These are phyloP conservation scores for Chalara sp. DNA, from an alignment of 2,329 filamentous ascomycete genomes.

Conservation along the genomic window DNA sequence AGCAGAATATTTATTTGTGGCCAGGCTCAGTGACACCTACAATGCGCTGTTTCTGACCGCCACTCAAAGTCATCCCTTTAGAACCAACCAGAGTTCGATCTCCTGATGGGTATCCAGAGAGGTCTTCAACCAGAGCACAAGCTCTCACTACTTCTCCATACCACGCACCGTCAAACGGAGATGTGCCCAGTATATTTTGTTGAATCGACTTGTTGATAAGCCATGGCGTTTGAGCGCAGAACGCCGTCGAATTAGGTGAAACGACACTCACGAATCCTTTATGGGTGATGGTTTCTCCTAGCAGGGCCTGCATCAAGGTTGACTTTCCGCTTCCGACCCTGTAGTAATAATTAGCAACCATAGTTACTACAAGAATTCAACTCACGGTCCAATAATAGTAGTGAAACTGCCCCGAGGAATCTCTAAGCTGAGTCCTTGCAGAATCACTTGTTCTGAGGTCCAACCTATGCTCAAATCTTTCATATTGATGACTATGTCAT, in stretches of 20 bases:
- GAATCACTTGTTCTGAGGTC: no score
- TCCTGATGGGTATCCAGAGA: constrained; percentile 28
- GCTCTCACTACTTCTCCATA: constrained; percentile 58
- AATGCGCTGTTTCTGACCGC: constrained; percentile 18
- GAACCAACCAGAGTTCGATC: constrained; percentile 23
- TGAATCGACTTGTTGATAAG: constrained; percentile 34
- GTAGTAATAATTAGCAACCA: no score
- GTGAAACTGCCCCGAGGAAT: no score
- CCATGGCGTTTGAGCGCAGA: constrained; percentile 39
- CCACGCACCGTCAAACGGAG: constrained; percentile 45
- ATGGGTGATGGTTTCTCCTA: constrained; percentile 15
- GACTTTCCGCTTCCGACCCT: constrained; percentile 24
- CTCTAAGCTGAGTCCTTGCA: no score
- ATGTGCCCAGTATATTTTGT: constrained; percentile 32
- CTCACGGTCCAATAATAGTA: constrained; percentile 21
- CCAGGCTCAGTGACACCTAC: constrained; percentile 12
- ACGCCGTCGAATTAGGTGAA: constrained; percentile 23
- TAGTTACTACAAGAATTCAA: no score
- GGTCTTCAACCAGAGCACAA: constrained; percentile 54
- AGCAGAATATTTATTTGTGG: constrained; percentile 25
- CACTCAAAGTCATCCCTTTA: constrained; percentile 24
- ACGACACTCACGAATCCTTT: constrained; percentile 16
- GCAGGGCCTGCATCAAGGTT: constrained; percentile 16
- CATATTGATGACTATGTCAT: no score
- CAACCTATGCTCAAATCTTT: no score